Evolutionary conservation across 2,329 filamentous ascomycete species (phyloP), one percentile per base, ranked within the genome.

Genomic region (Lithohypha guttulata): DNA sequence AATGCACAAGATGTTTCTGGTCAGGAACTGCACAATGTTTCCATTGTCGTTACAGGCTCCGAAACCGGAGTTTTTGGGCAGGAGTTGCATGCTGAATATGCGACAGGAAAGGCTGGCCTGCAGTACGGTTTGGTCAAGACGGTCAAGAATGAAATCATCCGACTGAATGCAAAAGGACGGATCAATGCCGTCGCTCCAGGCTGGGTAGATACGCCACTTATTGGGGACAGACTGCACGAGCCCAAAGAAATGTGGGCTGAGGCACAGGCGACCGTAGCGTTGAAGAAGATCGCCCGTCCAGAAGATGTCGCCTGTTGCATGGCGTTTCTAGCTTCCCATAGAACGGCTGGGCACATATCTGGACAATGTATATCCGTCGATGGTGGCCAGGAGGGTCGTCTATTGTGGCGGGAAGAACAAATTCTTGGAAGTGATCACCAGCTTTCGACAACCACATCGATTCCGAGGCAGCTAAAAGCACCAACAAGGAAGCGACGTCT

Each of bases 111-210:
- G 50, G 60, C 68, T 3, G 69, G 62, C 2, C 44, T 73, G 34
- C 68, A 72, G 45, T 71, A 73, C 53, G 69, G 68, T 0, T 57
- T 75, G 6, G 62, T 74, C 4, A 61, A 59, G 23, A 65, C 60
- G 0, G 66, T 73, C 8, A 72, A 72, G 55, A 70, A 73, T 39
- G 70, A 75, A 45, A 71, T 74, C 38, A 62, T 69, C 6, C 59
- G 60, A 7, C 49, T 75, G 39, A 73, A 73, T 41, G 49, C 55
- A 1, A 65, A 61, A 39, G 71, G 64, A 7, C 57, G 69, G 13
- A 70, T 73, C 42, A 73, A 73, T 55, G 65, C 68, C 34, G 65
- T 73, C 3, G 64, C 65, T 5, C 64, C 65, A 2, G 66, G 64
- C 3, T 67, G 64, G 62, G 61, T 69, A 2, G 59, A 69, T 42